Base-by-base conservation (phyloP, 306 rosid genomes). In the Argentina anserina region DNA sequence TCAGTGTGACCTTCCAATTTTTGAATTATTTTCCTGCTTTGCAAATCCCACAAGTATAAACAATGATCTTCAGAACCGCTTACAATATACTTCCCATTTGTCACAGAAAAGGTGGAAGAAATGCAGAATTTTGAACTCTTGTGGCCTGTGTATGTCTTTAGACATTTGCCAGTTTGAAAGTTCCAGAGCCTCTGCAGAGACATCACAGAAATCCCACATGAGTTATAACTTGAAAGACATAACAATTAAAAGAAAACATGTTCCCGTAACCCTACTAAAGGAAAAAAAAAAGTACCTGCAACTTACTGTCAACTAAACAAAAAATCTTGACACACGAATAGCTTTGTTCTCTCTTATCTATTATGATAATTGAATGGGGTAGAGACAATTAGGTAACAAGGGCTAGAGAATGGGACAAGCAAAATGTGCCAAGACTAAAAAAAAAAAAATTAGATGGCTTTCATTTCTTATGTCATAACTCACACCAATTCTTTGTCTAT, bases 1-100 rank as follows among this genome's bases (percentile, higher is more conserved):
- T 94, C 96, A 0, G 94, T 82, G 84, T 94, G 98, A 65, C 98
- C 98, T 85, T 94, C 97, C 85, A 94, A 75, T 85, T 88, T 94
- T 87, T 94, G 98, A 49, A 91, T 89, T 45, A 88, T 62, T 81
- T 85, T 80, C 84, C 96, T 84, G 59, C 84, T 71, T 83, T 91
- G 98, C 82, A 94, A 76, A 17, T 89, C 98, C 98, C 98, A 94
- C 76, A 94, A 55, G 85, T 86, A 91, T 66, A 91, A 83, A 76
- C 86, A 78, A 69, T 68, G 84, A 83, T 94, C 98, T 81, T 94
- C 98, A 7, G 98, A 94, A 64, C 98, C 98, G 25, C 98, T 85
- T 23, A 88, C 98, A 52, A 94, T 81, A 73, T 94, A 88, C 82
- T 85, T 94, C 76, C 96, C 98, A 81, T 88, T 89, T 67, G 98